A percentile compares a stretch with the other conserved stretches of the same genome.
phyloP scores from a whole-genome alignment of 345 rosid species.

The Salix udensis region DNA sequence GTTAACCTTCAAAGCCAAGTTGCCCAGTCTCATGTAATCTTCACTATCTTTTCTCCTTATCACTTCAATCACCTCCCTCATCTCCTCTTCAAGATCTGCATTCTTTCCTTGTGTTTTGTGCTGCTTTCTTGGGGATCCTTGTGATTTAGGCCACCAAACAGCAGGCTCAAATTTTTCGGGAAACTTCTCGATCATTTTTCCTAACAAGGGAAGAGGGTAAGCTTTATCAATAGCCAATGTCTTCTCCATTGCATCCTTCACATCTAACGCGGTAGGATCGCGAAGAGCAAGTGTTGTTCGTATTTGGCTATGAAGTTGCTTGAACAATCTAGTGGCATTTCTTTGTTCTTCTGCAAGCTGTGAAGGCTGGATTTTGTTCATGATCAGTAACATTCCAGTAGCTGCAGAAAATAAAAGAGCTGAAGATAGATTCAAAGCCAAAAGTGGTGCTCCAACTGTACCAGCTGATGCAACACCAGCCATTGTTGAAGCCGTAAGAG shows the following conservation, averaged over 20 bases:
- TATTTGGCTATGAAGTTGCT: constrained; percentile 25
- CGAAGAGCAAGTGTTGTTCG: constrained; percentile 16
- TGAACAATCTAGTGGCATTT: constrained; percentile 31
- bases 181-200: constrained; percentile 38
- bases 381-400: constrained; percentile 29
- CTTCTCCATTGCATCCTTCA: constrained; percentile 21
- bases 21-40: constrained; percentile 42
- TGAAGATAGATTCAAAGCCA: constrained; percentile 42
- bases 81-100: constrained; percentile 32
- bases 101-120: not conserved
- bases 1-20: constrained; percentile 37
- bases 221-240: constrained; percentile 36
- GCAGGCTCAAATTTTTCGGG: constrained; percentile 29
- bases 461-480: constrained; percentile 42
- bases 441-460: constrained; percentile 21
- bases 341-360: constrained; percentile 47
- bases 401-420: constrained; percentile 30
- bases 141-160: constrained; percentile 30
- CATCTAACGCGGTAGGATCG: constrained; percentile 15
- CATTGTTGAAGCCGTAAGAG: constrained; percentile 56
- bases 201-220: constrained; percentile 40
- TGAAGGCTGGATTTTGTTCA: constrained; percentile 43
- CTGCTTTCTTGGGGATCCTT: not conserved
- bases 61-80: constrained; percentile 36
- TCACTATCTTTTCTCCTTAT: constrained; percentile 34